Evolutionary conservation across 371 early-diverging fungal species (phyloP).

Genomic region (Rozella allomycis): DNA sequence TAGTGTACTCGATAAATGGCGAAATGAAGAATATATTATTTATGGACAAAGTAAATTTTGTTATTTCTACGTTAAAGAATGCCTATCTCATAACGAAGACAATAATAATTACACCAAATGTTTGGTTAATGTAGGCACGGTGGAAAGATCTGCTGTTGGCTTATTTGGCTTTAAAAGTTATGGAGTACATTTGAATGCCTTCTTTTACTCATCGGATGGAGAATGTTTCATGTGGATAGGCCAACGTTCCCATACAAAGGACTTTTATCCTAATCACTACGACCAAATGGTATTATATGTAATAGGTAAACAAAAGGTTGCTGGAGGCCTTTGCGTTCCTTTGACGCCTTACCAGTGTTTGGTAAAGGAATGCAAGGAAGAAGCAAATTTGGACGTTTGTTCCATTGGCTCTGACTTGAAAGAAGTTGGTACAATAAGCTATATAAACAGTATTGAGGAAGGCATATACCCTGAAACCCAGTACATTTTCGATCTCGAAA

Average conservation of each 20-base stretch:
- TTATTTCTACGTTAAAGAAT: slow-evolving; percentile 15
- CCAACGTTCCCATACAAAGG: slow-evolving; percentile 46
- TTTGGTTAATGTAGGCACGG: slow-evolving; percentile 2
- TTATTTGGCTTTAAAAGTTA: slow-evolving; percentile 54
- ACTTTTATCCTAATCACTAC: slow-evolving; percentile 59
- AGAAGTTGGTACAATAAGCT: background rate
- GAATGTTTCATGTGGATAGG: slow-evolving; percentile 63
- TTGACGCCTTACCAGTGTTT: slow-evolving; percentile 37
- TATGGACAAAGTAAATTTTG: slow-evolving; percentile 25
- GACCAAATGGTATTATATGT: slow-evolving; percentile 46
- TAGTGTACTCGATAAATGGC: slow-evolving; percentile 35
- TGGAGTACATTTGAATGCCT: slow-evolving; percentile 65
- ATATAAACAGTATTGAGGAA: background rate
- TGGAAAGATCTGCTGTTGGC: slow-evolving; percentile 59
- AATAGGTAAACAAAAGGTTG: slow-evolving; percentile 7
- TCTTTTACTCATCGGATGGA: slow-evolving; percentile 9
- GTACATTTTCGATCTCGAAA: slow-evolving; percentile 55
- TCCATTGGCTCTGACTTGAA: too few species aligned
- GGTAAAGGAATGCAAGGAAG: slow-evolving; percentile 73
- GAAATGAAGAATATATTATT: slow-evolving; percentile 57
- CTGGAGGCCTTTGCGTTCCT: slow-evolving; percentile 59
- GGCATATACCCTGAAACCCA: slow-evolving; percentile 17
- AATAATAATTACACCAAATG: too few species aligned
- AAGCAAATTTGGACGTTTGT: too few species aligned
- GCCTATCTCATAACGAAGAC: too few species aligned